Percentiles rank a stretch among this genome's conserved stretches.
These are phyloP conservation scores for Garcileccinum viscosum DNA, from an alignment of 1,284 basidiomycete species.

Conservation along the genomic window DNA sequence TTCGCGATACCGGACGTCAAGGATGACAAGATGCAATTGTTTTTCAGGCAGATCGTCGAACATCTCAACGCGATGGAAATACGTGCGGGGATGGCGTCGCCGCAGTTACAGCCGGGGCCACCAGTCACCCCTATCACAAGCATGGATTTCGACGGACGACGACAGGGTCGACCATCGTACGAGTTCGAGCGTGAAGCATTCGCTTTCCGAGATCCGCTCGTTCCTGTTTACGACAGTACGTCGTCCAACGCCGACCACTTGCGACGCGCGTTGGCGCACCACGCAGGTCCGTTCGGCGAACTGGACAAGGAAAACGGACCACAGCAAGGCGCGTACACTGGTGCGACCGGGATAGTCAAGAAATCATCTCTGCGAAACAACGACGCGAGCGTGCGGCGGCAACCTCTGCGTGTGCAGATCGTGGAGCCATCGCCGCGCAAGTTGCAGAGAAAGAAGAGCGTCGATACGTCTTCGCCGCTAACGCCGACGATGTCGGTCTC, in stretches of 20 bases:
- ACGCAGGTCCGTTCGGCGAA: constrained; percentile 29
- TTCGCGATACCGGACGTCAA: constrained; percentile 42
- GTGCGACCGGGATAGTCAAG: constrained; percentile 34
- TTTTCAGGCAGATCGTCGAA: constrained; percentile 83
- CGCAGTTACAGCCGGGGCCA: constrained; percentile 22
- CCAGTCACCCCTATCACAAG: constrained; percentile 28
- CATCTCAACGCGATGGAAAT: constrained; percentile 77
- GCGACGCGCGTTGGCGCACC: constrained; percentile 1
- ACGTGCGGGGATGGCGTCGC: constrained; percentile 37
- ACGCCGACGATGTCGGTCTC: constrained; percentile 29
- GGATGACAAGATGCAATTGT: constrained; percentile 76
- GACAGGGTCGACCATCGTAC: constrained; percentile 17
- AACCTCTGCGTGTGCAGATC: constrained; percentile 54
- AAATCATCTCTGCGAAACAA: constrained; percentile 54
- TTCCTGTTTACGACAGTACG: constrained; percentile 5
- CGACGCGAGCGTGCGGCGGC: constrained; percentile 26
- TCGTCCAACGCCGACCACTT: constrained; percentile 6
- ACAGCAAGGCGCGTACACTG: constrained; percentile 15
- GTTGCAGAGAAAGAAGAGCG: constrained; percentile 51
- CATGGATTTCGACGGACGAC: constrained; percentile 23
- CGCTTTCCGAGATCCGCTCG: constrained; percentile 18
- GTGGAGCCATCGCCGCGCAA: constrained; percentile 51
- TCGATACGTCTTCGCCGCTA: constrained; percentile 15
- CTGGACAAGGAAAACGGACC: constrained; percentile 45
- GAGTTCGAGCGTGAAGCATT: constrained; percentile 5